Percentiles rank a stretch among this genome's conserved stretches.
phyloP scores from a whole-genome alignment of 495 filamentous ascomycete species.

The Choiromyces venosus region DNA sequence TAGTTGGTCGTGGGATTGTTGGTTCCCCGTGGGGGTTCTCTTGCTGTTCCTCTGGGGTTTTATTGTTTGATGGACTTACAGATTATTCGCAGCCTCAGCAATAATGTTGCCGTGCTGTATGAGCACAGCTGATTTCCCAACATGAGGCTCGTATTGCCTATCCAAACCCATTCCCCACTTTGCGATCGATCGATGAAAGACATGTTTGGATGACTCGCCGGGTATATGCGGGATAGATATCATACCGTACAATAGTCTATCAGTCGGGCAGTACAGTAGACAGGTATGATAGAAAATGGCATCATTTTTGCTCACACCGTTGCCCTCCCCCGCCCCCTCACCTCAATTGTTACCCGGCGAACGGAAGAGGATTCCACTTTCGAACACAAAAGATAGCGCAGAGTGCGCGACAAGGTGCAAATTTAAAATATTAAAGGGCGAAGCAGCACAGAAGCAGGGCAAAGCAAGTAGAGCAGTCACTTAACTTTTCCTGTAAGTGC shows the following conservation, averaged over 20 bases:
- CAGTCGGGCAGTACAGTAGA: not conserved
- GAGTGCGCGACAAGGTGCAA: not conserved
- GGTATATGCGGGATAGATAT: slow-evolving; percentile 1
- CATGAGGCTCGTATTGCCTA: not conserved
- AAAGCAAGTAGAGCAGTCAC: slow-evolving; percentile 1
- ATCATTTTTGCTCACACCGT: not conserved
- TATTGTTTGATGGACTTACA: too few species aligned
- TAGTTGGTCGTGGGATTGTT: not conserved
- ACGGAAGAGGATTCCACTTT: not conserved
- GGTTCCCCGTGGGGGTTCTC: not conserved
- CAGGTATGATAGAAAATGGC: not conserved
- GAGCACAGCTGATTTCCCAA: not conserved
- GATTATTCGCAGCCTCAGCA: not conserved
- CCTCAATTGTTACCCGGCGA: not conserved
- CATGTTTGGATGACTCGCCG: slow-evolving; percentile 1
- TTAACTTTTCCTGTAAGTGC: not conserved
- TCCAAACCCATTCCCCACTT: not conserved
- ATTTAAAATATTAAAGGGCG: not conserved
- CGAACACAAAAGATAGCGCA: not conserved
- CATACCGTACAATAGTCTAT: not conserved
- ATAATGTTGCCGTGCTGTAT: not conserved
- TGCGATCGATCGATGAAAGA: not conserved
- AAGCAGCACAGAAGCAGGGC: not conserved
- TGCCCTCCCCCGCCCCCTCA: not conserved
- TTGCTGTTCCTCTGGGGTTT: not conserved